Conservation (phyloP, 768 basidiomycete genomes). For the Kwoniella mangroviensis region DNA sequence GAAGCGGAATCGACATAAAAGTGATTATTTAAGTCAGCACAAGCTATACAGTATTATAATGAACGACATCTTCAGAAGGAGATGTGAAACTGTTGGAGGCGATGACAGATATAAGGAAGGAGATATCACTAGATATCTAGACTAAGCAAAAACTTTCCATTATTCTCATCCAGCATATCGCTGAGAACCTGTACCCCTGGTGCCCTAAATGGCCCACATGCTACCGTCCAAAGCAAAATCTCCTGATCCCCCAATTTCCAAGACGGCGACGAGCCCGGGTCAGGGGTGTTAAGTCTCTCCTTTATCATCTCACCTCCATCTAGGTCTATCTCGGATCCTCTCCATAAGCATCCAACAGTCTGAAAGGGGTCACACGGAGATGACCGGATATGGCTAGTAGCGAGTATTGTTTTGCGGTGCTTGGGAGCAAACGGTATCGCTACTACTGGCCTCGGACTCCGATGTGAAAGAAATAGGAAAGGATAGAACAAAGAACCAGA, state of each 20-base stretch:
- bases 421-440: not conserved
- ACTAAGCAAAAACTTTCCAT: not conserved
- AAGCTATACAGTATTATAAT: not conserved
- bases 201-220: not conserved
- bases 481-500: not conserved
- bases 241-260: not conserved
- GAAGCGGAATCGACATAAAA: not conserved
- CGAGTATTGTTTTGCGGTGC: not conserved
- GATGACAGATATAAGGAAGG: slow-evolving; percentile 4
- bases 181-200: not conserved
- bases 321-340: not conserved
- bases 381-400: not conserved
- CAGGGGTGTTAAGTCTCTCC: not conserved
- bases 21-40: not conserved
- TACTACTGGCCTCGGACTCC: not conserved
- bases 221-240: not conserved
- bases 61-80: not conserved
- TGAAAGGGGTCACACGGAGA: not conserved
- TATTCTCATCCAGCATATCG: not conserved
- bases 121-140: not conserved
- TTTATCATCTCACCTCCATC: not conserved
- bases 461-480: not conserved
- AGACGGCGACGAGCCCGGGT: not conserved
- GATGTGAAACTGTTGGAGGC: not conserved
- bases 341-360: not conserved